Evolutionary conservation across 169 alveolate genomes (phyloP), one percentile per base, ranked within the genome.

Genomic region (Besnoitia besnoiti): DNA sequence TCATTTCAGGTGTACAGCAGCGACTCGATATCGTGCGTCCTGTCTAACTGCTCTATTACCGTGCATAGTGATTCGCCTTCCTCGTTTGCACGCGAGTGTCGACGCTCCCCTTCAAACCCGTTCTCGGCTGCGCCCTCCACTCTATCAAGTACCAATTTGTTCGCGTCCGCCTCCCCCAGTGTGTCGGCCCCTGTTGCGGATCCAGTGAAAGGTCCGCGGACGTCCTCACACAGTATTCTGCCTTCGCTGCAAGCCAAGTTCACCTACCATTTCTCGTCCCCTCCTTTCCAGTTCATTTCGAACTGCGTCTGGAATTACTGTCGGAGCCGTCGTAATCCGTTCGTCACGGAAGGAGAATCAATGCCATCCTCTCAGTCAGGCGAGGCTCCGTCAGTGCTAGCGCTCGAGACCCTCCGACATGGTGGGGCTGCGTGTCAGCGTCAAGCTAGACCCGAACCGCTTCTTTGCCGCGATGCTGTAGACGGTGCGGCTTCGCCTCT

Each of bases 291-390:
- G 82, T 73, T 73, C 24, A 39, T 73, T n/a, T 73, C 82, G 44
- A 73, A 73, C 82, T 73, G 82, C n/a, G 46, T 73, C 24, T 37
- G 82, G 82, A 73, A 73, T 42, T 73, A 73, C 46, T 19, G 82
- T 73, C 82, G 82, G 67, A 3, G 27, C 67, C 3, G 33, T 19
- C n/a, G 33, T 19, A 16, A 55, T n/a, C 12, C 7, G 16, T 7
- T 49, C 24, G 24, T 16, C 16, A 10, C 16, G 24, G 16, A 7
- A 49, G 59, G 59, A 49, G 59, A 16, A 7, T 7, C 59, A 16
- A 10, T 49, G 59, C 59, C 16, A 16, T 7, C 24, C 59, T 16
- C 24, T 10, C 59, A 7, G 16, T 16, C 59, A 7, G 59, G 67
- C 67, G 67, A 55, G 27, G 12, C 67, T 55, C 27, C 67, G 67